Conservation (phyloP, 2,329 filamentous ascomycete species). For the Microsporum audouinii region DNA sequence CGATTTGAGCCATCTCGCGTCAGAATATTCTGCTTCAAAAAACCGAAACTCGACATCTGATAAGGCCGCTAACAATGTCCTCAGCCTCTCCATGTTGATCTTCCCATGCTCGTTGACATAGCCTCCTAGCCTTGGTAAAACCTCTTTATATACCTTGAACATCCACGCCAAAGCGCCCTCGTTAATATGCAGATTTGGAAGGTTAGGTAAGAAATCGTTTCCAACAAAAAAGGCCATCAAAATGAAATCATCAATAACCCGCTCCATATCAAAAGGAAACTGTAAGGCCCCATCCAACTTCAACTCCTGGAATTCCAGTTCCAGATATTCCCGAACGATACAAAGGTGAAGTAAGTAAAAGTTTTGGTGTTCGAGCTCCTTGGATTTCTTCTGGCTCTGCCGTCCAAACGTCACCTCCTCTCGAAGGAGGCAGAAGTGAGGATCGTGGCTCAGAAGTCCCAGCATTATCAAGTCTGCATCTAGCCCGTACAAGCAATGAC, state of each 20-base stretch:
- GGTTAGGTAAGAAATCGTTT: constrained; percentile 96
- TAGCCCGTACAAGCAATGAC: constrained; percentile 92
- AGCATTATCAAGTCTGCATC: constrained; percentile 99
- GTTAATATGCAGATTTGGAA: constrained; percentile 95
- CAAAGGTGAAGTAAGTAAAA: constrained; percentile 96
- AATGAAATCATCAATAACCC: constrained; percentile 97
- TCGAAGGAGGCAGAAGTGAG: constrained; percentile 91
- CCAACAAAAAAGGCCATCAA: constrained; percentile 99
- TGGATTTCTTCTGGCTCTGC: constrained; percentile 74
- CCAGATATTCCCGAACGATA: constrained; percentile 93
- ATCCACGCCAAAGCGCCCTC: constrained; percentile 93
- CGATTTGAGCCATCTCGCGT: constrained; percentile 82
- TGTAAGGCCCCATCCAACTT: constrained; percentile 58
- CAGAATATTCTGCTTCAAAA: constrained; percentile 80
- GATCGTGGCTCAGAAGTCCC: constrained; percentile 90
- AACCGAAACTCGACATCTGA: constrained; percentile 82
- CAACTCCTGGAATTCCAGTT: constrained; percentile 91
- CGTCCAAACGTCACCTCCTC: constrained; percentile 97
- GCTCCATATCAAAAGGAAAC: constrained; percentile 85
- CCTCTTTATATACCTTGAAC: constrained; percentile 91
- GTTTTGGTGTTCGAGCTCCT: constrained; percentile 96
- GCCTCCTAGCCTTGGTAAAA: constrained; percentile 74
- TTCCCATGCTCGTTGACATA: constrained; percentile 94
- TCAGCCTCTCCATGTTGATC: constrained; percentile 74
- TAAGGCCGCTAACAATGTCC: constrained; percentile 67